Percentiles rank a stretch among this genome's conserved stretches.
Conservation (phyloP, 495 filamentous ascomycete species). For the Talaromyces adpressus region DNA sequence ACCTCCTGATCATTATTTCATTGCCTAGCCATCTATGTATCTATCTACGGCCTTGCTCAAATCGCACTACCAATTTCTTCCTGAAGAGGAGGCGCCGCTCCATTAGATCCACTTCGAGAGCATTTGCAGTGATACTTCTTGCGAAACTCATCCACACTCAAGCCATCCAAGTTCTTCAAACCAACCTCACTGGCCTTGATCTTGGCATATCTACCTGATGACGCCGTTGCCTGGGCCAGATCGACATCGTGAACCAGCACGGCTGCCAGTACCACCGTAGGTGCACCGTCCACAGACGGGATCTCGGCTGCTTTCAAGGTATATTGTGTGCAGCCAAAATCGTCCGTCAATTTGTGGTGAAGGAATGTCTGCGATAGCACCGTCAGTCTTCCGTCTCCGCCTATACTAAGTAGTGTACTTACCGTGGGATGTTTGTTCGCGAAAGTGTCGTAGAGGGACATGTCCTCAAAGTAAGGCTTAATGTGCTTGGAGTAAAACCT, state of each 20-base stretch:
- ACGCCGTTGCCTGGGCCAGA: conserved; percentile 53
- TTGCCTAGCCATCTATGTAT: background rate
- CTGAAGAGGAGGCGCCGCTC: conserved; percentile 6
- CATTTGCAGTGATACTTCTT: conserved; percentile 59
- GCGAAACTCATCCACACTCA: conserved; percentile 54
- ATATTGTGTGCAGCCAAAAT: conserved; percentile 48
- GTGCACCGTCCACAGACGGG: conserved; percentile 34
- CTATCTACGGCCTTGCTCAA: conserved; percentile 9
- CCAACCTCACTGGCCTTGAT: conserved; percentile 65
- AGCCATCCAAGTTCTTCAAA: conserved; percentile 45
- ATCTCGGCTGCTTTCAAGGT: conserved; percentile 47
- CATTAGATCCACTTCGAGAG: conserved; percentile 4
- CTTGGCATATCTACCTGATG: conserved; percentile 64
- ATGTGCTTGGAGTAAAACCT: conserved; percentile 70
- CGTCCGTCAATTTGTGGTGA: conserved; percentile 38
- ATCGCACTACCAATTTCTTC: conserved; percentile 31
- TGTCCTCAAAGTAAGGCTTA: conserved; percentile 75
- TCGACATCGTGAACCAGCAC: conserved; percentile 70
- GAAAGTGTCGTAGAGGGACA: conserved; percentile 80
- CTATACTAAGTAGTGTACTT: conserved; percentile 9
- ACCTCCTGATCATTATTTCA: background rate
- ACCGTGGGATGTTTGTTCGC: conserved; percentile 81
- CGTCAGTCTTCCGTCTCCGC: background rate
- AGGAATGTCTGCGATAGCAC: conserved; percentile 42
- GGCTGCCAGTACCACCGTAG: conserved; percentile 54